Conservation (phyloP, 345 rosid genomes). For the Eucalyptus coolabah region DNA sequence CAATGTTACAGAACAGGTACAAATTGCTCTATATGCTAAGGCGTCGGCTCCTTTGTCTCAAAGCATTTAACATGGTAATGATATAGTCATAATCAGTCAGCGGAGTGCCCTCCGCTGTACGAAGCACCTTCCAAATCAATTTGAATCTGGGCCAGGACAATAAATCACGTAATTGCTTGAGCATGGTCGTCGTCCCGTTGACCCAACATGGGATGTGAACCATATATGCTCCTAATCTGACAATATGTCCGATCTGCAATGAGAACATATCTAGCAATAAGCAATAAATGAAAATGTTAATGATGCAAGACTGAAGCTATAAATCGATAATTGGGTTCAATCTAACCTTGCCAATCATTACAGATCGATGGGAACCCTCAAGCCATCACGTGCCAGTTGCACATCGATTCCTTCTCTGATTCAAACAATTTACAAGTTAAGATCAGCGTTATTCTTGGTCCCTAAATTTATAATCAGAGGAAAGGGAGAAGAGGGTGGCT, state of each 20-base stretch:
- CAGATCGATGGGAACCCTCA: constrained; percentile 65
- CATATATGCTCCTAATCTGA: background rate
- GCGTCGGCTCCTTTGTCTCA: background rate
- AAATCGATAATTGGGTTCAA: background rate
- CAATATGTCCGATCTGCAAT: background rate
- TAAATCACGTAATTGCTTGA: background rate
- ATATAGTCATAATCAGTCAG: background rate
- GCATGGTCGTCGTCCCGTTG: background rate
- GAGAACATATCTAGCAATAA: background rate
- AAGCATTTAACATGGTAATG: background rate
- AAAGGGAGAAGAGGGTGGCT: background rate
- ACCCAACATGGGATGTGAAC: background rate
- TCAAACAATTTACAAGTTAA: background rate
- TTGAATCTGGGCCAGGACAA: background rate
- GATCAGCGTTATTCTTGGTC: background rate
- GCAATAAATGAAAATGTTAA: background rate
- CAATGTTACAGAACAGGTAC: background rate
- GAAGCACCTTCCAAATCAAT: background rate
- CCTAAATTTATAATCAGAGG: background rate
- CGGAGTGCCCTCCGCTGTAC: background rate
- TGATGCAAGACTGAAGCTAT: background rate
- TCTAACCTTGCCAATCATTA: constrained; percentile 3
- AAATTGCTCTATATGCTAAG: background rate
- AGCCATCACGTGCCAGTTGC: constrained; percentile 84
- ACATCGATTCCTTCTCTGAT: constrained; percentile 87